phyloP scores from a whole-genome alignment of 169 alveolate genomes.

The Miamiensis avidus region DNA sequence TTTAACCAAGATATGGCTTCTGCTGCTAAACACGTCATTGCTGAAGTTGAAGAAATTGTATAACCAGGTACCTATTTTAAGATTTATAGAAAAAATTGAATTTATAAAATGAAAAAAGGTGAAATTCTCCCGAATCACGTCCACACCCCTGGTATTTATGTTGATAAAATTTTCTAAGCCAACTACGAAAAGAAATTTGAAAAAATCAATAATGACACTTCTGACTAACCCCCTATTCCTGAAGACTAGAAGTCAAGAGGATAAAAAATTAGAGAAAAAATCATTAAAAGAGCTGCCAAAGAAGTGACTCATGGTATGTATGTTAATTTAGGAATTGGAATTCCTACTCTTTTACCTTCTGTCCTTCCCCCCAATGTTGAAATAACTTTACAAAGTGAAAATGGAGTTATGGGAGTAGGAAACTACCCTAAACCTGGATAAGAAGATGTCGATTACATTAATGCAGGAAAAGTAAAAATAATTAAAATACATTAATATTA shows the following conservation, averaged over 20 bases:
- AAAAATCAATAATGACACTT: constrained; percentile 34
- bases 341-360: constrained; percentile 67
- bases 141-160: constrained; percentile 70
- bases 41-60: constrained; percentile 79
- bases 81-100: neutral
- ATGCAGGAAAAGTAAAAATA: constrained; percentile 66
- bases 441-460: constrained; percentile 71
- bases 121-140: constrained; percentile 62
- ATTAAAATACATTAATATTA: neutral
- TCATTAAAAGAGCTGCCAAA: constrained; percentile 68
- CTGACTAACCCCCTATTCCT: constrained; percentile 30
- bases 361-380: constrained; percentile 44
- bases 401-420: constrained; percentile 75
- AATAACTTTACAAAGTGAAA: constrained; percentile 63
- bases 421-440: constrained; percentile 68
- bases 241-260: constrained; percentile 26
- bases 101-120: constrained; percentile 23
- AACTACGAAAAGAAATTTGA: constrained; percentile 60
- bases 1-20: constrained; percentile 66
- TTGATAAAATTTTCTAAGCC: constrained; percentile 60
- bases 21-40: constrained; percentile 61
- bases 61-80: constrained; percentile 33
- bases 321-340: constrained; percentile 78
- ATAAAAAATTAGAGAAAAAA: constrained; percentile 39
- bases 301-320: constrained; percentile 68